phyloP scores from a whole-genome alignment of 2,329 filamentous ascomycete genomes.

The Paecilomyces formosus region DNA sequence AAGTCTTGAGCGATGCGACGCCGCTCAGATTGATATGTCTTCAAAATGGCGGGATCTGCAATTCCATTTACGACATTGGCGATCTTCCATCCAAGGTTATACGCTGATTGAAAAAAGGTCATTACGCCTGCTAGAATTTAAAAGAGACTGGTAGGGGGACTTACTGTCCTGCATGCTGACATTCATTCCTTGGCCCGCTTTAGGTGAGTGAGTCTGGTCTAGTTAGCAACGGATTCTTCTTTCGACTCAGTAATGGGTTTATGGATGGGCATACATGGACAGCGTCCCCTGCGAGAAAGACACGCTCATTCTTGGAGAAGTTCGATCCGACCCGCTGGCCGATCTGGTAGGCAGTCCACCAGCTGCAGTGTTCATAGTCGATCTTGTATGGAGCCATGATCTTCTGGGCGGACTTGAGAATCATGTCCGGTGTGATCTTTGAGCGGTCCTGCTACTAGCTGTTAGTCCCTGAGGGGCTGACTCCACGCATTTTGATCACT shows the following conservation, averaged over 20 bases:
- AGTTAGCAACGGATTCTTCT: conserved; percentile 24
- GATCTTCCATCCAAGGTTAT: conserved; percentile 53
- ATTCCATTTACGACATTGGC: conserved; percentile 41
- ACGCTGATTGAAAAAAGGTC: conserved; percentile 22
- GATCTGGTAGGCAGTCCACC: conserved; percentile 63
- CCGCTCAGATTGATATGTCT: conserved; percentile 49
- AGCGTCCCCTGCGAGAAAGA: conserved; percentile 66
- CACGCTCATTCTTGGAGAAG: conserved; percentile 49
- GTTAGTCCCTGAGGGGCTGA: neutral
- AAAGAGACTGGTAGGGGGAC: neutral
- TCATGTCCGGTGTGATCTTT: conserved; percentile 56
- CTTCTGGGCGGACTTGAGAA: conserved; percentile 55
- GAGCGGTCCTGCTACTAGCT: conserved; percentile 47
- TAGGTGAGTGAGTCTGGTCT: conserved; percentile 1
- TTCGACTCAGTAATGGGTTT: conserved; percentile 58
- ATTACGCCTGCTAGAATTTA: neutral
- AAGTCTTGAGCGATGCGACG: conserved; percentile 57
- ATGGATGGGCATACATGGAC: conserved; percentile 36
- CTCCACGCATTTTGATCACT: neutral
- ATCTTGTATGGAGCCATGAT: conserved; percentile 63
- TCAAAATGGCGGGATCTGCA: conserved; percentile 35
- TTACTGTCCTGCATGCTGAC: conserved; percentile 53
- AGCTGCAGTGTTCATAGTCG: conserved; percentile 56
- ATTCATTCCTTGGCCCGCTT: conserved; percentile 4
- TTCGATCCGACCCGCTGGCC: conserved; percentile 56